These are phyloP conservation scores for Acanthamoeba castellanii DNA, from an alignment of 208 protist species.

Conservation along the genomic window DNA sequence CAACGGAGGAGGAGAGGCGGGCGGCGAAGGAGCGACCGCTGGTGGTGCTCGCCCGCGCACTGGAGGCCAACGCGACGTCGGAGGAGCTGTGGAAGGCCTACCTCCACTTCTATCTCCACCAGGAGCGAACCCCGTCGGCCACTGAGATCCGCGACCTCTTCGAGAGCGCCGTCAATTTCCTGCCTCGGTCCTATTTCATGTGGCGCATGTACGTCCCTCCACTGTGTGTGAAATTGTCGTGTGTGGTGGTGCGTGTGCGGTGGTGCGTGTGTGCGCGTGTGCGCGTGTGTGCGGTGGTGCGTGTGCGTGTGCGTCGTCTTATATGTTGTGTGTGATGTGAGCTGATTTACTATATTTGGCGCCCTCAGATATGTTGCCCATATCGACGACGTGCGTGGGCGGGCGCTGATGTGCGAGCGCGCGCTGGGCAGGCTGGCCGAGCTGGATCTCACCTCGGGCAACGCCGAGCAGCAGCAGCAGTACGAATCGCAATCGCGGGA, in stretches of 20 bases:
- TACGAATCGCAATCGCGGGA: background rate
- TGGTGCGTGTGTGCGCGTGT: too few species aligned
- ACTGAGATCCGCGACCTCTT: background rate
- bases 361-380: background rate
- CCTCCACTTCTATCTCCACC: constrained; percentile 52
- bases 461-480: background rate
- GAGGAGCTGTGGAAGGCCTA: constrained; percentile 52
- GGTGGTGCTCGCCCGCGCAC: constrained; percentile 22
- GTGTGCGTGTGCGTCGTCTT: background rate
- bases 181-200: background rate
- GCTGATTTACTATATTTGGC: background rate
- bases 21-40: background rate
- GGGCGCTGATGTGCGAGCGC: constrained; percentile 17
- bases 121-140: background rate
- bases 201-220: constrained; percentile 8
- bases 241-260: background rate
- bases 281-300: too few species aligned
- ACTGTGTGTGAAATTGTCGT: background rate
- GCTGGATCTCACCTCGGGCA: background rate
- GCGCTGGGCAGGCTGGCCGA: background rate
- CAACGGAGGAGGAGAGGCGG: background rate
- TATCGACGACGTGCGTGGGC: background rate
- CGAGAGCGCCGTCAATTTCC: constrained; percentile 24
- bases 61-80: constrained; percentile 18
- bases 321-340: background rate